Evolutionary conservation across 1,139 yeast genomes (phyloP), one percentile per base, ranked within the genome.

Genomic region (Meyerozyma athensensis): DNA sequence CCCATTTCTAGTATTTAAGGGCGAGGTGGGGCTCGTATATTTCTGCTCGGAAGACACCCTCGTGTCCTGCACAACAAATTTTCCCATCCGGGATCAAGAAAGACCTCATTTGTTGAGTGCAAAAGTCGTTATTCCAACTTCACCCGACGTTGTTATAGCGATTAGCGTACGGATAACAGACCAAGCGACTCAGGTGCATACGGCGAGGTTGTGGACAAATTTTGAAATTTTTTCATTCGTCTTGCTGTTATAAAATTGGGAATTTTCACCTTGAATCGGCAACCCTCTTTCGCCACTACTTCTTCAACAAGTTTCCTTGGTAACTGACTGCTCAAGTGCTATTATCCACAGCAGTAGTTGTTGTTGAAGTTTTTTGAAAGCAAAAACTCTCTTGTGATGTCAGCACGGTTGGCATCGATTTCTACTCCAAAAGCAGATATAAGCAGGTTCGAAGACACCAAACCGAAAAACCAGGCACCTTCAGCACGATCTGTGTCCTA

Each of bases 401-500:
- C 32, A 9, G 32, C 48, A 17, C 46, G 48, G 7, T 41, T 46
- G 14, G 58, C 56, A 19, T 54, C 59, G 26, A 44, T 49, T 19
- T 52, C 54, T 30, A 44, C 39, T 23, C 44, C 43, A 10, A 39
- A 43, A 37, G 44, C 46, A 36, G 46, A 51, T 42, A 24, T 45
- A 35, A 19, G 36, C 26, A 30, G 19, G 34, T n/a, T 30, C 16
- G 35, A 21, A 26, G 28, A 24, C 19, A 34, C 34, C 21, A 41
- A 46, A 36, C 43, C 60, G 33, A 28, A 28, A 10, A 28, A 28
- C 12, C 32, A 16, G 20, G 19, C 28, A 16, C 26, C 26, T 19
- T 12, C 26, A 12, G 19, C 18, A 16, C 30, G 35, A 7, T 54
- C 61, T 7, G 52, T 57, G 9, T 55, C 61, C 12, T 50, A 54